A percentile compares a stretch with the other conserved stretches of the same genome.
phyloP scores from a whole-genome alignment of 2,329 filamentous ascomycete species.

The Coleophoma crateriformis region DNA sequence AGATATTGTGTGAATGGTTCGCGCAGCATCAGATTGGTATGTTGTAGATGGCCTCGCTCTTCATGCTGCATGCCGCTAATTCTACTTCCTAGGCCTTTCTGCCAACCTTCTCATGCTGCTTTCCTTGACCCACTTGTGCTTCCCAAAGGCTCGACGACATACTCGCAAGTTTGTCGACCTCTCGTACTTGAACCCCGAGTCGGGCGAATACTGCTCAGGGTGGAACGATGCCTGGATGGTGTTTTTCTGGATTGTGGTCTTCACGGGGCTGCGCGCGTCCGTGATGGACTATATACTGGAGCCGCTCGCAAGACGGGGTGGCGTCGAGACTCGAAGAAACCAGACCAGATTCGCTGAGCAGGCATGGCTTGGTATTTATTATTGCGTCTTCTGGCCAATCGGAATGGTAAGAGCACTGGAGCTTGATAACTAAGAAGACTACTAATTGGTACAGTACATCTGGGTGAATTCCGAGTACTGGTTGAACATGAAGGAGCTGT shows the following conservation, averaged over 20 bases:
- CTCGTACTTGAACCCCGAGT: constrained; percentile 70
- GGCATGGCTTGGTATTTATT: constrained; percentile 85
- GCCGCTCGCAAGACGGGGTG: constrained; percentile 67
- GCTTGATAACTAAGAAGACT: neutral
- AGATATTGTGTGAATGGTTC: constrained; percentile 61
- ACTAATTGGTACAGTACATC: constrained; percentile 57
- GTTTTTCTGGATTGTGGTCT: constrained; percentile 71
- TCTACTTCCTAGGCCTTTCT: constrained; percentile 58
- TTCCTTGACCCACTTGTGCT: constrained; percentile 73
- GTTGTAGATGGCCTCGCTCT: constrained; percentile 15
- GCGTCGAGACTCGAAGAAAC: constrained; percentile 71
- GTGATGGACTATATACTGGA: constrained; percentile 83
- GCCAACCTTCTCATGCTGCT: constrained; percentile 82
- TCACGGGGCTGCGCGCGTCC: constrained; percentile 79
- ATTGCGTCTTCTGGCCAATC: constrained; percentile 72
- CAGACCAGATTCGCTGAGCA: constrained; percentile 87
- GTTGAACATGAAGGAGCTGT: constrained; percentile 71
- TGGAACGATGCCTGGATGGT: constrained; percentile 76
- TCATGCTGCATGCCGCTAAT: constrained; percentile 4
- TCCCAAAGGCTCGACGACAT: constrained; percentile 71
- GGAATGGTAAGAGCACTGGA: constrained; percentile 62
- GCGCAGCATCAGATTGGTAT: constrained; percentile 77
- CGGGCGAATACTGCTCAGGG: constrained; percentile 69
- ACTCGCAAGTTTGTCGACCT: constrained; percentile 87
- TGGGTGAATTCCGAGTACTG: constrained; percentile 74